Base-by-base conservation (phyloP, 2,329 filamentous ascomycete species). In the Ceratocystis colombiana region DNA sequence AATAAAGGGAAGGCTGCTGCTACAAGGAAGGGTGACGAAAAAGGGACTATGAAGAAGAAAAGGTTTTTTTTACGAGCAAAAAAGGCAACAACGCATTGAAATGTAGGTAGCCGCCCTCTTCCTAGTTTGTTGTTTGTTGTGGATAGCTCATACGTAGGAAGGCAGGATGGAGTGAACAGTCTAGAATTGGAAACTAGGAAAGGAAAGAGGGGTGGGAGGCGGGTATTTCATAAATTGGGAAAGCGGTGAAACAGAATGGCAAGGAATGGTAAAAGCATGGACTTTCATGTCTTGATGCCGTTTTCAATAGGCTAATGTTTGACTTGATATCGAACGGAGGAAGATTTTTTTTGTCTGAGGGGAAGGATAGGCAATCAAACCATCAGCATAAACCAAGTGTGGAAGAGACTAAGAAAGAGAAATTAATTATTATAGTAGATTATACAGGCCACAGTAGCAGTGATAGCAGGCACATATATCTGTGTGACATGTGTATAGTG, bases 181-280 rank as follows among this genome's bases (percentile, higher is more conserved):
- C 59, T 61, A 28, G 66, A 55, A 61, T 61, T 61, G 62, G 57
- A 65, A 65, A 59, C 66, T 59, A 68, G 30, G 6, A 33, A 33
- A 33, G 6, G 25, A 63, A 64, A 57, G 64, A 65, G 59, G 64
- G 64, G 61, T 50, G 48, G 22, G 48, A 53, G 22, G 53, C 53
- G 53, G 53, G 53, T 57, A 57, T 57, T 53, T n/a, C 4, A 55
- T 66, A 10, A 41, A 59, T 59, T 17, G 10, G 61, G 66, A 63
- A 68, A 63, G 66, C 66, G 66, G 66, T 68, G 53, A 57, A 57
- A 22, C 8, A 15, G 15, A 25, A 30, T 57, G 22, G 53, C 53
- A 57, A 30, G 53, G 25, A 33, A 57, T 57, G 53, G 48, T 25
- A 25, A 53, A 20, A 53, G 48, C 48, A 53, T 50, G 46, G 17